Conservation (phyloP, 2,329 filamentous ascomycete species). For the Alternaria postmessia region DNA sequence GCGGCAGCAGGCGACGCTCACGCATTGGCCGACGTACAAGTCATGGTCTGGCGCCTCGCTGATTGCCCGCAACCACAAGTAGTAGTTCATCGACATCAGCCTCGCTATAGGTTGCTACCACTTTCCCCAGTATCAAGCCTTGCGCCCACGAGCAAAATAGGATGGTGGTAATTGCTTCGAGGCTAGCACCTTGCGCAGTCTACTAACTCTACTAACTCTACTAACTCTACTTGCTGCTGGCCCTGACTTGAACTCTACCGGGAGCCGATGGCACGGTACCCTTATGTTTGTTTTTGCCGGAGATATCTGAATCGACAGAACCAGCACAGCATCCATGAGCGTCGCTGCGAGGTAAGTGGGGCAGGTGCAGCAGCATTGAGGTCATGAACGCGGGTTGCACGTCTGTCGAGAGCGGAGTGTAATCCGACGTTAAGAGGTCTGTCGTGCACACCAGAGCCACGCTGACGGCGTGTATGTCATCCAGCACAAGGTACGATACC, state of each 20-base stretch:
- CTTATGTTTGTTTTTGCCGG: slow-evolving; percentile 34
- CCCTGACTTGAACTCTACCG: slow-evolving; percentile 19
- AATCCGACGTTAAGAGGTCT: slow-evolving; percentile 35
- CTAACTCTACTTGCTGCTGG: neutral
- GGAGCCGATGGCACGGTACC: slow-evolving; percentile 42
- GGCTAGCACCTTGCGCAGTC: slow-evolving; percentile 21
- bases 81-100: slow-evolving; percentile 20
- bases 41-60: slow-evolving; percentile 27
- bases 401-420: slow-evolving; percentile 27
- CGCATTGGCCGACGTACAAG: slow-evolving; percentile 28
- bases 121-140: slow-evolving; percentile 14
- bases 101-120: slow-evolving; percentile 20
- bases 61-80: slow-evolving; percentile 15
- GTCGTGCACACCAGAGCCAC: slow-evolving; percentile 40
- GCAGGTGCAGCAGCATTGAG: slow-evolving; percentile 27
- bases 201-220: neutral
- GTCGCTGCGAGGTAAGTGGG: slow-evolving; percentile 18
- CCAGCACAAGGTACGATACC: slow-evolving; percentile 36
- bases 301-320: slow-evolving; percentile 27
- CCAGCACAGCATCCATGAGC: slow-evolving; percentile 14
- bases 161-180: slow-evolving; percentile 17
- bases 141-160: slow-evolving; percentile 15
- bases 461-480: slow-evolving; percentile 34
- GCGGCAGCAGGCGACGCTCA: slow-evolving; percentile 28
- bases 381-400: slow-evolving; percentile 15